phyloP scores from a whole-genome alignment of 441 rosid genomes.

The Jatropha multifida region DNA sequence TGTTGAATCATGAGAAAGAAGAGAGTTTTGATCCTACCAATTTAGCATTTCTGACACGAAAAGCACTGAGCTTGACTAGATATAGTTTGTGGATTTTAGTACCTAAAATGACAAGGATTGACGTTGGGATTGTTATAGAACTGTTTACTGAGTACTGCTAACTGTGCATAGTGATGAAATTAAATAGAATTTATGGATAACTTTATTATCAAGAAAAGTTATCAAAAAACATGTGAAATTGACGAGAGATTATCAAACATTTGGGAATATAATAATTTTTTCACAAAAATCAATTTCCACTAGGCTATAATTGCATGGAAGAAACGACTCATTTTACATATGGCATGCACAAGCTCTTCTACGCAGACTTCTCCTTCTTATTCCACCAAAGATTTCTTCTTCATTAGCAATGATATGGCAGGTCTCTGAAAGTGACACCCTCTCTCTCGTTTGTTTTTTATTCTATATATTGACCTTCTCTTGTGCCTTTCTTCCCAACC shows the following conservation, averaged over 20 bases:
- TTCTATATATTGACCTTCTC: constrained; percentile 31
- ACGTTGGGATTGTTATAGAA: background rate
- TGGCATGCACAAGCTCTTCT: constrained; percentile 24
- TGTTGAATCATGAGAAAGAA: too few species aligned
- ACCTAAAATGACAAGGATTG: background rate
- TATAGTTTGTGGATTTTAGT: too few species aligned
- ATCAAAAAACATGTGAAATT: constrained; percentile 30
- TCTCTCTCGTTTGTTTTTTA: background rate
- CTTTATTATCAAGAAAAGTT: background rate
- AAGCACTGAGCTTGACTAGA: too few species aligned
- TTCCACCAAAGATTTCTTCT: constrained; percentile 18
- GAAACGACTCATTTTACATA: constrained; percentile 23
- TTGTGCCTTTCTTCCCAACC: constrained; percentile 11
- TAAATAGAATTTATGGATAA: background rate
- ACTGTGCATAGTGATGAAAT: constrained; percentile 26
- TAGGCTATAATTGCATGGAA: background rate
- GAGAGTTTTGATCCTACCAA: background rate
- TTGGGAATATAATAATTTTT: background rate
- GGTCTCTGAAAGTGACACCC: constrained; percentile 24
- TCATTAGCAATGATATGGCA: constrained; percentile 10
- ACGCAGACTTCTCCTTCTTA: constrained; percentile 14
- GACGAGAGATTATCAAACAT: constrained; percentile 34
- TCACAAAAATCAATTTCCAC: too few species aligned
- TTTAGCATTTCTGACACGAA: too few species aligned
- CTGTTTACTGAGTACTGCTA: constrained; percentile 2